Percentiles rank a stretch among this genome's conserved stretches.
Conservation (phyloP, 768 basidiomycete genomes). For the Tulasnella sp. region DNA sequence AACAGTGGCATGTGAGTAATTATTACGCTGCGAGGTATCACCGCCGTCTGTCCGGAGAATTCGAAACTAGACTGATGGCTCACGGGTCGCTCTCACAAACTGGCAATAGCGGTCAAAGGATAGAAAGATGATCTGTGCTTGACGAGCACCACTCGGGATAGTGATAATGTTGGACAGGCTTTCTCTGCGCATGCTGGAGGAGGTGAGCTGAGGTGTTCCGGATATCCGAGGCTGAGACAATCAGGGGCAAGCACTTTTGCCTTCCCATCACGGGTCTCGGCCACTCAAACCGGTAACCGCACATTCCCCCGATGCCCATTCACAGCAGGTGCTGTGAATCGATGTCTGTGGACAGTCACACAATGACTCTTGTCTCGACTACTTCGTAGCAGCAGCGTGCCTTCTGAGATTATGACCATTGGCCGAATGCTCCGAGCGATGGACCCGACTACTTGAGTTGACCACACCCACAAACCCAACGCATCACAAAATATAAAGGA, state of each 20-base stretch:
- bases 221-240: not conserved
- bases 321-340: no score
- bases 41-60: not conserved
- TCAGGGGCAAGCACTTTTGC: not conserved
- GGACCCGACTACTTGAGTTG: no score
- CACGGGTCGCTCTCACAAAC: not conserved
- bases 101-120: not conserved
- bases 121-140: not conserved
- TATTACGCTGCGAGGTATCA: not conserved
- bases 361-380: not conserved
- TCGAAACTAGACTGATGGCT: not conserved
- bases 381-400: no score
- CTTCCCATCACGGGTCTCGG: not conserved
- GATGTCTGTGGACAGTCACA: no score
- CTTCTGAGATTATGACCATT: no score
- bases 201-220: not conserved
- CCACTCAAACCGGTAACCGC: not conserved
- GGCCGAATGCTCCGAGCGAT: no score
- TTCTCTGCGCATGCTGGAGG: not conserved
- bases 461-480: no score
- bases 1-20: not conserved
- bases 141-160: not conserved
- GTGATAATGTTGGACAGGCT: not conserved
- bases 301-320: not conserved
- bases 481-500: no score